Evolutionary conservation across 495 filamentous ascomycete genomes (phyloP), one percentile per base, ranked within the genome.

Genomic region (Aspergillus egyptiacus): DNA sequence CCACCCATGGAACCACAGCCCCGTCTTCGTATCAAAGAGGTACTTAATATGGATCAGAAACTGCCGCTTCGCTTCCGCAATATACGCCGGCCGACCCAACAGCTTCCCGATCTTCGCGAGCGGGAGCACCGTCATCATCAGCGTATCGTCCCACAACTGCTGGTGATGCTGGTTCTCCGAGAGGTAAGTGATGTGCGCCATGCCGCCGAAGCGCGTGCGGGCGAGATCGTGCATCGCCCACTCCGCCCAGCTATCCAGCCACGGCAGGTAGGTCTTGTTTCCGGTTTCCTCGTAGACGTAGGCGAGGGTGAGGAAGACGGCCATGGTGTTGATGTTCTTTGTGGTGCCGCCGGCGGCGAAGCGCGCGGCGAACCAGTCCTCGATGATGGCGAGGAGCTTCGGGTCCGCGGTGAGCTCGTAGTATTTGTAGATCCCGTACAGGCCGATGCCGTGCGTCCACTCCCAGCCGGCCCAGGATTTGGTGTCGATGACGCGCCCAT

Each of bases 241-340:
- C 51, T 87, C 83, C 3, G 72, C 85, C 85, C 85, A 89, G 35
- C 75, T 66, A 51, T 87, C 85, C 1, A 89, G 73, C 82, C 81
- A 86, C 0, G 81, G 78, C 3, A 84, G 63, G 46, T 84, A 87
- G 0, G 74, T 74, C 42, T 58, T 51, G 45, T 86, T 81, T 8
- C 73, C 60, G 0, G 79, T 83, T 52, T 79, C 78, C 60, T 87
- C 82, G 54, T 87, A 87, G 11, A 87, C 70, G 47, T 78, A 80
- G 0, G 84, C 84, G 0, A 89, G 74, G 0, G 85, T 86, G 14
- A 89, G 67, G 57, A 89, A 84, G 3, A 77, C 76, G 7, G 79
- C 75, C 84, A 88, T 87, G 1, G 85, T 88, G 67, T 89, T 89
- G 72, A 88, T 87, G 53, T 89, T 89, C 58, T 89, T 89, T 2